Base-by-base conservation (phyloP, 2,329 filamentous ascomycete genomes). In the Leptographium flavum region DNA sequence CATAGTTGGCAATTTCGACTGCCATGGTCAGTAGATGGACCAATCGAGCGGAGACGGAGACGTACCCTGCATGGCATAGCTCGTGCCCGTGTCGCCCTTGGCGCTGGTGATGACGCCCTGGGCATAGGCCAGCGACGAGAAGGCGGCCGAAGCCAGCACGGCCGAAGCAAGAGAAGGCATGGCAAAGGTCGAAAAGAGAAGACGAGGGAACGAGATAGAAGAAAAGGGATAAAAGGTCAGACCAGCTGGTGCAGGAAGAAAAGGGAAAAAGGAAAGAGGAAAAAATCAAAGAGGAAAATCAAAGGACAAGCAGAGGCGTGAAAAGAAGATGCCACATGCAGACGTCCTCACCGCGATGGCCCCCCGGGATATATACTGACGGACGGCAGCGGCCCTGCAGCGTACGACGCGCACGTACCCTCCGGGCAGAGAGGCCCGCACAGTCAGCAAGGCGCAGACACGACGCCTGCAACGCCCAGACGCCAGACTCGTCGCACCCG, bases 81-180 rank as follows among this genome's bases (percentile, higher is more conserved):
- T 45, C 2, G 31, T 37, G 6, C 43, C 43, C 6, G 31, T 36
- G 23, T 41, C 13, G 6, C 43, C 43, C 23, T 27, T 17, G 13
- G 43, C 37, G 9, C 22, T 36, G 17, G 27, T 22, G 9, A 45
- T 35, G 31, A 45, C 43, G 4, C 43, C 43, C 19, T 45, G 43
- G 25, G 30, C 15, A 22, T 8, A n/a, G 19, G 28, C 36, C 22
- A 43, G 7, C 9, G 28, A 23, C 13, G 15, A 4, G 22, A 39
- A 14, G 15, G 5, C 11, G 21, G 43, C 22, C 43, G 32, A 14
- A 19, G 36, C 17, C 14, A 39, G 6, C 13, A n/a, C 13, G 1
- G 14, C 19, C 13, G 14, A 23, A 2, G 17, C 13, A 15, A 37
- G 23, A 4, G 23, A 15, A 8, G 35, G 15, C 41, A 43, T 43